Percentiles rank a stretch among this genome's conserved stretches.
phyloP scores from a whole-genome alignment of 345 rosid genomes.

The Bruguiera gymnorhiza region DNA sequence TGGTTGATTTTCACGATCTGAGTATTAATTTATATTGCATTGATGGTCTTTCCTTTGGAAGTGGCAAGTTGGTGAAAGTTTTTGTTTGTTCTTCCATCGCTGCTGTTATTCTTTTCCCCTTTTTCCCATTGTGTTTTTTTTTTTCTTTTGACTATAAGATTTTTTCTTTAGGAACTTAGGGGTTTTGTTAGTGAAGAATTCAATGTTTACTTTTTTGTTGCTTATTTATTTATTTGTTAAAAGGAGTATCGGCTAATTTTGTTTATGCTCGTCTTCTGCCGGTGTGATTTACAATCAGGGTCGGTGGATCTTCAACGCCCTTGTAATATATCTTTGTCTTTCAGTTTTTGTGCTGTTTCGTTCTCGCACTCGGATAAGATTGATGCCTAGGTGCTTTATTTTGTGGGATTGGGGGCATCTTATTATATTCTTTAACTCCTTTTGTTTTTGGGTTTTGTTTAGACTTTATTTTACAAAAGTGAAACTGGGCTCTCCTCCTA shows the following conservation, averaged over 20 bases:
- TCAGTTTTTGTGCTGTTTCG: constrained; percentile 9
- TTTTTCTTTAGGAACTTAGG: no score
- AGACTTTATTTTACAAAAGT: constrained; percentile 96
- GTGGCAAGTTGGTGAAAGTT: not conserved
- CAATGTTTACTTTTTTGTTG: not conserved
- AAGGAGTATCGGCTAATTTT: constrained; percentile 18
- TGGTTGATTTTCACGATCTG: not conserved
- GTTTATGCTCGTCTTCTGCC: constrained; percentile 33
- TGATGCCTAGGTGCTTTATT: not conserved
- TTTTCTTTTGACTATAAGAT: no score
- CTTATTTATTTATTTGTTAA: not conserved
- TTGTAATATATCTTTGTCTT: constrained; percentile 22
- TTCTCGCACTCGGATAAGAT: not conserved
- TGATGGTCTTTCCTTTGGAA: not conserved
- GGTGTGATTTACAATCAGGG: constrained; percentile 24
- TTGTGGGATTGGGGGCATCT: not conserved
- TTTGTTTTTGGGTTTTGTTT: constrained; percentile 23
- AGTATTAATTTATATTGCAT: constrained; percentile 3
- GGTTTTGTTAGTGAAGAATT: not conserved
- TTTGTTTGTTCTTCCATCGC: not conserved
- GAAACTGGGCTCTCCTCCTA: constrained; percentile 90
- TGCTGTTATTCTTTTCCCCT: not conserved
- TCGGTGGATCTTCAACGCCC: constrained; percentile 26
- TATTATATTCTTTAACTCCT: constrained; percentile 2
- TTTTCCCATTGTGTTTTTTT: no score